Percentiles rank a stretch among this genome's conserved stretches.
These are phyloP conservation scores for Candida suzukii DNA, from an alignment of 805 yeast species.

Conservation along the genomic window DNA sequence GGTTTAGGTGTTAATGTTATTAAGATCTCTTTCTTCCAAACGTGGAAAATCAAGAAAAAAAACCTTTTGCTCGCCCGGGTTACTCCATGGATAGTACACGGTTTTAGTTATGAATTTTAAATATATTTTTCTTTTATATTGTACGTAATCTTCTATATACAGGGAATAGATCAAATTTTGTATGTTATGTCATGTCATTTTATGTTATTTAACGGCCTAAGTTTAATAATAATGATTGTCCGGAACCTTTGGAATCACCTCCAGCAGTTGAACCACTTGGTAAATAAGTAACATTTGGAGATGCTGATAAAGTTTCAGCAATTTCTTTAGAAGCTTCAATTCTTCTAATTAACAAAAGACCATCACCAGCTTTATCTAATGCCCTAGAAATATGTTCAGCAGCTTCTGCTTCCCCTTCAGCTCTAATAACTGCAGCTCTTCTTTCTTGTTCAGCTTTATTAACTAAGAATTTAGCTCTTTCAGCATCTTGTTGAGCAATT, in stretches of 20 bases:
- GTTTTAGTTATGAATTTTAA: too few relatives aligned
- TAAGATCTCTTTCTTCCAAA: too few relatives aligned
- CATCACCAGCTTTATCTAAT: slow-evolving; percentile 90
- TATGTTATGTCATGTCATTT: background rate
- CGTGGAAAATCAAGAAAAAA: too few relatives aligned
- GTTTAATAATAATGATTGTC: slow-evolving; percentile 57
- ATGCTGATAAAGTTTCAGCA: slow-evolving; percentile 76
- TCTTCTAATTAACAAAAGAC: slow-evolving; percentile 86
- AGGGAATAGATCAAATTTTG: too few relatives aligned
- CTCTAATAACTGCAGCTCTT: slow-evolving; percentile 89
- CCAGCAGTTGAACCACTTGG: slow-evolving; percentile 47
- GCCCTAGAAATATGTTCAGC: slow-evolving; percentile 95
- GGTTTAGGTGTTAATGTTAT: too few relatives aligned
- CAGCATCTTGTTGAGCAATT: slow-evolving; percentile 99
- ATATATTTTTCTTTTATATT: too few relatives aligned
- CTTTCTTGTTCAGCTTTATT: slow-evolving; percentile 97
- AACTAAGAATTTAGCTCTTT: slow-evolving; percentile 87
- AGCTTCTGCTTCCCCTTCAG: slow-evolving; percentile 99
- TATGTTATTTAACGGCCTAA: slow-evolving; percentile 51
- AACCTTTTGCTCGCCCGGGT: too few relatives aligned
- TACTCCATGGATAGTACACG: too few relatives aligned
- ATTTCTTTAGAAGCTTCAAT: slow-evolving; percentile 95
- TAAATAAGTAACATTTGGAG: slow-evolving; percentile 83
- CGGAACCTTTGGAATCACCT: slow-evolving; percentile 28
- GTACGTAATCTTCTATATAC: too few relatives aligned